Percentiles rank a stretch among this genome's conserved stretches.
Evolutionary conservation across 495 filamentous ascomycete genomes (phyloP).

Genomic region (Penicillium steckii): DNA sequence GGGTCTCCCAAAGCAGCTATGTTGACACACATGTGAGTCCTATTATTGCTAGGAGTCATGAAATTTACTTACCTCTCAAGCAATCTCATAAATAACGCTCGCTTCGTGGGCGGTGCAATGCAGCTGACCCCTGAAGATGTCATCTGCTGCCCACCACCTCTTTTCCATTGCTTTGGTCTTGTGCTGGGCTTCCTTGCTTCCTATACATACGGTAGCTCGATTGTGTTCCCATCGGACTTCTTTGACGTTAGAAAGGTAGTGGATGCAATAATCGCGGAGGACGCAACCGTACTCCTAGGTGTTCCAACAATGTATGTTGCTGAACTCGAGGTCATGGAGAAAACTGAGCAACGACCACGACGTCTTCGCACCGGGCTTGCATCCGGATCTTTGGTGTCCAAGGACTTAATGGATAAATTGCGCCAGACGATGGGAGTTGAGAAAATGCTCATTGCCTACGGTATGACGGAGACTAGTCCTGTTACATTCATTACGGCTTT

Average conservation of each 20-base stretch:
- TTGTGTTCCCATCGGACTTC: slow-evolving; percentile 14
- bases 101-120: slow-evolving; percentile 71
- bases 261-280: slow-evolving; percentile 58
- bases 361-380: slow-evolving; percentile 20
- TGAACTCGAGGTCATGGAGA: slow-evolving; percentile 63
- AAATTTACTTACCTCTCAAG: slow-evolving; percentile 14
- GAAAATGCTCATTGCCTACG: slow-evolving; percentile 24
- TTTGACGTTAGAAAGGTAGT: slow-evolving; percentile 47
- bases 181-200: slow-evolving; percentile 84
- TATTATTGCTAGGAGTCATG: not conserved
- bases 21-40: slow-evolving; percentile 61
- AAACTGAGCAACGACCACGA: slow-evolving; percentile 7
- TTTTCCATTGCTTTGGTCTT: slow-evolving; percentile 85
- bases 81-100: slow-evolving; percentile 78
- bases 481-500: slow-evolving; percentile 16
- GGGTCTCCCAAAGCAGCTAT: slow-evolving; percentile 79
- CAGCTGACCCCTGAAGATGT: slow-evolving; percentile 61
- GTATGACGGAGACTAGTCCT: slow-evolving; percentile 23
- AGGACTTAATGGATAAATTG: slow-evolving; percentile 15
- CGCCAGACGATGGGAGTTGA: slow-evolving; percentile 15
- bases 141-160: slow-evolving; percentile 72
- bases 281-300: slow-evolving; percentile 74
- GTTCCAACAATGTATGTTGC: slow-evolving; percentile 88
- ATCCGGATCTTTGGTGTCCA: slow-evolving; percentile 16
- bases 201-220: slow-evolving; percentile 66